Evolutionary conservation across 495 filamentous ascomycete genomes (phyloP).

Genomic region (Hypoxylon subgilvum): DNA sequence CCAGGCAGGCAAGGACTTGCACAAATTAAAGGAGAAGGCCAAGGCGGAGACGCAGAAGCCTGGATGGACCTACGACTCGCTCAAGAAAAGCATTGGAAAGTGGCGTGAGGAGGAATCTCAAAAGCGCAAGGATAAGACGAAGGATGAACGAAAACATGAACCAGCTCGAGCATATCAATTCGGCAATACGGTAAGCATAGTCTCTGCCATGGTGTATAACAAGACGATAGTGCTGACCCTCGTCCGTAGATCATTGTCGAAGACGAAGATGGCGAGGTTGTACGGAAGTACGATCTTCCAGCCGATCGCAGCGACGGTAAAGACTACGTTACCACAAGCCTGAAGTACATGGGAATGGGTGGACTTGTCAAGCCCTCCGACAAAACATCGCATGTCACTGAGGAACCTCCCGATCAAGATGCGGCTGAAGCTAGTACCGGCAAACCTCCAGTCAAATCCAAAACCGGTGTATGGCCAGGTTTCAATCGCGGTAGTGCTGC

Average conservation of each 20-base stretch:
- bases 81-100: conserved; percentile 56
- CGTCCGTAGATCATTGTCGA: conserved; percentile 82
- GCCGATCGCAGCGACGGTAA: conserved; percentile 42
- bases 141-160: conserved; percentile 51
- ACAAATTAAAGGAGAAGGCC: conserved; percentile 28
- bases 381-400: conserved; percentile 27
- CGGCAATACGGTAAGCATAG: conserved; percentile 73
- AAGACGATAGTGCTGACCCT: conserved; percentile 24
- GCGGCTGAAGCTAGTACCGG: conserved; percentile 15
- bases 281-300: conserved; percentile 94
- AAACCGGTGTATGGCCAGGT: conserved; percentile 59
- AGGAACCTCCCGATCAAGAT: conserved; percentile 28
- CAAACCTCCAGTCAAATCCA: conserved; percentile 33
- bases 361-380: conserved; percentile 49
- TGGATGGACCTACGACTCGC: conserved; percentile 49
- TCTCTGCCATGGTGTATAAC: background rate
- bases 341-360: conserved; percentile 56
- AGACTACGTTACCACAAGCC: conserved; percentile 51
- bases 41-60: conserved; percentile 47
- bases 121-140: conserved; percentile 65
- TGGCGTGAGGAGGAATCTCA: conserved; percentile 64
- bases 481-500: conserved; percentile 52
- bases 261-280: conserved; percentile 94
- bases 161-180: conserved; percentile 93
- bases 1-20: conserved; percentile 23